Evolutionary conservation across 1,284 basidiomycete genomes (phyloP).

Genomic region (Paramarasmius palmivorus): DNA sequence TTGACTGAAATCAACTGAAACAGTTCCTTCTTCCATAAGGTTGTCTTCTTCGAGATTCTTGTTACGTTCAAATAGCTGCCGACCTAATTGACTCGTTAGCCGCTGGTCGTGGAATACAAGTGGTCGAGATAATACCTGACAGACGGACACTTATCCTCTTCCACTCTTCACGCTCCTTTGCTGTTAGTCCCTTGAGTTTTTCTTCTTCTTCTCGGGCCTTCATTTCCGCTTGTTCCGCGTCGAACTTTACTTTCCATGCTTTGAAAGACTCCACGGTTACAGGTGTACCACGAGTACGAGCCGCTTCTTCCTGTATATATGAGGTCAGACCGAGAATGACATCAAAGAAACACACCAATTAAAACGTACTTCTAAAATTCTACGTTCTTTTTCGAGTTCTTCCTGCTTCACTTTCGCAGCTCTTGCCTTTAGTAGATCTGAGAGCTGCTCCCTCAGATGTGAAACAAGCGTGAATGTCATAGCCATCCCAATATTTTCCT

Average conservation of each 20-base stretch:
- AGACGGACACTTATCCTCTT: constrained; percentile 66
- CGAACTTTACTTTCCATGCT: constrained; percentile 81
- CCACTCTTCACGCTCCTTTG: constrained; percentile 90
- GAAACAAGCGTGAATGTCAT: constrained; percentile 97
- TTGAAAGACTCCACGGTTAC: constrained; percentile 84
- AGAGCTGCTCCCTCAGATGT: constrained; percentile 81
- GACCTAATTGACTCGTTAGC: constrained; percentile 51
- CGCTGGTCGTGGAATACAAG: not conserved
- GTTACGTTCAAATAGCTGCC: constrained; percentile 87
- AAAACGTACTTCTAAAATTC: constrained; percentile 68
- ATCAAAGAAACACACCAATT: not conserved
- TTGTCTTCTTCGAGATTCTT: constrained; percentile 76
- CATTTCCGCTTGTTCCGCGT: constrained; percentile 62
- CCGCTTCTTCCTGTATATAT: constrained; percentile 81
- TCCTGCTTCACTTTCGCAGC: constrained; percentile 58
- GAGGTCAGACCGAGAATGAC: not conserved
- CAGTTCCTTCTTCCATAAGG: constrained; percentile 79
- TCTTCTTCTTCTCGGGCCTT: constrained; percentile 81
- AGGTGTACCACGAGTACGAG: constrained; percentile 86
- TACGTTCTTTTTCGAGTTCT: constrained; percentile 71
- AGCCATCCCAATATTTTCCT: constrained; percentile 93
- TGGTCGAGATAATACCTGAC: constrained; percentile 52
- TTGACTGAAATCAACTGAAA: constrained; percentile 85
- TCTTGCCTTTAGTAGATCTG: constrained; percentile 61
- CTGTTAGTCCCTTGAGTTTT: constrained; percentile 69